phyloP scores from a whole-genome alignment of 2,329 filamentous ascomycete genomes.

The Fusarium sp. region DNA sequence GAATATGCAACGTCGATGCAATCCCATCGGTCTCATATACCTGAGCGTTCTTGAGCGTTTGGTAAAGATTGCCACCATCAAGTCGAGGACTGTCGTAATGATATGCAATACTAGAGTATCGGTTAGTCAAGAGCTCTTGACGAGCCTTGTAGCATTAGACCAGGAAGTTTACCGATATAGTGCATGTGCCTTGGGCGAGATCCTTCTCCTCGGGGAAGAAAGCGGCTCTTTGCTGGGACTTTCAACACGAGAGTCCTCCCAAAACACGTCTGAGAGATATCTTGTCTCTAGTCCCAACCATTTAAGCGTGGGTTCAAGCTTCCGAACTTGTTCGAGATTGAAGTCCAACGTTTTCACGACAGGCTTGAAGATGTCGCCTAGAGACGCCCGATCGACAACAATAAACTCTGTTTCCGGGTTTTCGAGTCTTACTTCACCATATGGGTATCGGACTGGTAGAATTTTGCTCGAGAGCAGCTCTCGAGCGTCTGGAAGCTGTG shows the following conservation, averaged over 20 bases:
- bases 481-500: neutral
- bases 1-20: neutral
- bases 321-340: neutral
- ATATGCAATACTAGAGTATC: neutral
- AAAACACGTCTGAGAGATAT: neutral
- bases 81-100: slow-evolving; percentile 14
- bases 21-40: slow-evolving; percentile 24
- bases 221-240: neutral
- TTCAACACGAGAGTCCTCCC: neutral
- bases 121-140: fast-evolving
- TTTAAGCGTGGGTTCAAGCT: neutral
- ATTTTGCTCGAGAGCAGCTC: neutral
- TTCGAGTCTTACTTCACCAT: neutral
- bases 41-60: neutral
- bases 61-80: neutral
- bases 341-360: neutral
- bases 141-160: no score
- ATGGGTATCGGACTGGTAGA: neutral
- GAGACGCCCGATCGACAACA: neutral
- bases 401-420: neutral
- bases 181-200: neutral
- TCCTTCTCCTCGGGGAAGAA: neutral
- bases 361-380: neutral
- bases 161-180: neutral
- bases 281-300: neutral